Percentiles rank a stretch among this genome's conserved stretches.
These are phyloP conservation scores for Angomonas ambiguus DNA, from an alignment of 208 protist genomes.

Conservation along the genomic window DNA sequence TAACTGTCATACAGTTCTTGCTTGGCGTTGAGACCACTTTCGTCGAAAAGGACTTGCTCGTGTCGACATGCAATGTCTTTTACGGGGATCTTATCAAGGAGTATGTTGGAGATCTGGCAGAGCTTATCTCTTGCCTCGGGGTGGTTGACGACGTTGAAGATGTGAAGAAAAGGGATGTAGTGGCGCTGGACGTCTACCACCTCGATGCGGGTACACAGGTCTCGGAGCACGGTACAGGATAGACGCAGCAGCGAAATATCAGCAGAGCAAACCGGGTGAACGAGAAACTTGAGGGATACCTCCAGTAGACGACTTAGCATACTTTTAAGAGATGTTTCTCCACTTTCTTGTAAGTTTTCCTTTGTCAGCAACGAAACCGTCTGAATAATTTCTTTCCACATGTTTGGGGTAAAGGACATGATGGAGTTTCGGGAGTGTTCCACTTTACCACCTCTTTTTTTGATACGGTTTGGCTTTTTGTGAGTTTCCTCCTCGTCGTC, in stretches of 20 bases:
- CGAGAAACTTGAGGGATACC: constrained; percentile 75
- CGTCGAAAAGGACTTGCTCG: neutral
- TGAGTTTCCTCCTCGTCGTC: neutral
- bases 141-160: constrained; percentile 75
- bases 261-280: constrained; percentile 64
- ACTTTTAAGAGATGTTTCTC: neutral
- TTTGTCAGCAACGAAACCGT: constrained; percentile 60
- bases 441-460: neutral
- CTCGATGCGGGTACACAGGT: constrained; percentile 14
- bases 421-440: constrained; percentile 26
- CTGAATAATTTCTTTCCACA: constrained; percentile 85
- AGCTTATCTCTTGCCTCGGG: constrained; percentile 63
- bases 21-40: neutral
- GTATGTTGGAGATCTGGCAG: constrained; percentile 22
- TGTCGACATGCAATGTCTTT: neutral
- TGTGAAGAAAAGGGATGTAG: constrained; percentile 56
- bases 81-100: neutral
- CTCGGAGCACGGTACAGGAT: constrained; percentile 14
- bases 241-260: constrained; percentile 55
- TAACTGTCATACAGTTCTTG: constrained; percentile 13
- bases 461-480: neutral
- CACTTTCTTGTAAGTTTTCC: constrained; percentile 1
- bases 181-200: constrained; percentile 40
- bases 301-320: constrained; percentile 71
- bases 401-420: constrained; percentile 69